These are phyloP conservation scores for Aureobasidium sp. DNA, from an alignment of 2,329 filamentous ascomycete genomes.

Conservation along the genomic window DNA sequence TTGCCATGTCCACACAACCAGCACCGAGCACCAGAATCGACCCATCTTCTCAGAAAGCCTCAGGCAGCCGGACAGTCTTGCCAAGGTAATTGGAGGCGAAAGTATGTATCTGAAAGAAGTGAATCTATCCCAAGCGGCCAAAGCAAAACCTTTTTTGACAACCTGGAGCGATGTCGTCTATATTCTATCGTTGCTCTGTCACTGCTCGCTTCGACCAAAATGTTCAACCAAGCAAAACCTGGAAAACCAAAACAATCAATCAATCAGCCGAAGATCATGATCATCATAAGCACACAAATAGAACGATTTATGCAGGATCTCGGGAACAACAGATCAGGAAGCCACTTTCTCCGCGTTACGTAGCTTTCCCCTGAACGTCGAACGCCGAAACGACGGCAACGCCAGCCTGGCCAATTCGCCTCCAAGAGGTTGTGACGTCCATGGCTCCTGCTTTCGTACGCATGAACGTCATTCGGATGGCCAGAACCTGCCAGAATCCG, in stretches of 20 bases:
- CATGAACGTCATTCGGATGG: not conserved
- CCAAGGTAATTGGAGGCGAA: not conserved
- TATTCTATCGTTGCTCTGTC: not conserved
- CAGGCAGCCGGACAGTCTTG: not conserved
- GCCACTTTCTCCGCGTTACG: not conserved
- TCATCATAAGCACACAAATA: not conserved
- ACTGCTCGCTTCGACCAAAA: not conserved
- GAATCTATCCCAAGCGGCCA: not conserved
- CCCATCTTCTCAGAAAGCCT: not conserved
- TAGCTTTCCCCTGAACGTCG: not conserved
- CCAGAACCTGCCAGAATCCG: constrained; percentile 2
- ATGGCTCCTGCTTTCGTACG: not conserved
- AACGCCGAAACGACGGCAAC: not conserved
- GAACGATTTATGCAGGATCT: not conserved
- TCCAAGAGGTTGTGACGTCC: not conserved
- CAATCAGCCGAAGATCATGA: not conserved
- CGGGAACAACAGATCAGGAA: not conserved
- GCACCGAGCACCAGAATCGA: not conserved
- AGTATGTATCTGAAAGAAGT: not conserved
- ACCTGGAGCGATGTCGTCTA: not conserved
- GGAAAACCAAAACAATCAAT: not conserved
- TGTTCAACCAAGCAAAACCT: not conserved
- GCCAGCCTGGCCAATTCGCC: constrained; percentile 3
- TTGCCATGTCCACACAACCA: not conserved
- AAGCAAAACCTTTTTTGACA: not conserved